These are phyloP conservation scores for Fusarium mexicanum DNA, from an alignment of 2,329 filamentous ascomycete species.

Conservation along the genomic window DNA sequence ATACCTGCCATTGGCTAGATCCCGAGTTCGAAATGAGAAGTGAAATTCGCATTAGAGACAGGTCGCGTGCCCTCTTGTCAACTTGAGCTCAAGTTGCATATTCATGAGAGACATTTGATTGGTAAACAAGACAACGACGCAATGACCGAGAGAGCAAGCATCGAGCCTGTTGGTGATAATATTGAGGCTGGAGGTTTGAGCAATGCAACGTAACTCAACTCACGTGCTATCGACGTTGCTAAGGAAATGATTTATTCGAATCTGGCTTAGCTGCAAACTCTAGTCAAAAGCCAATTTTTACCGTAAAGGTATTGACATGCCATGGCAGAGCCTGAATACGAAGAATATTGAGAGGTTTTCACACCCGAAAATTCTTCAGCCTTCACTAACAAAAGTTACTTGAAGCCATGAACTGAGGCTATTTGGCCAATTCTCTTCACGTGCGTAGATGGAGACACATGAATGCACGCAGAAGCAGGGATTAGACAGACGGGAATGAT, in stretches of 20 bases:
- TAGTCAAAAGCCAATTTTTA: slow-evolving; percentile 20
- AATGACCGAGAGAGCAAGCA: background rate
- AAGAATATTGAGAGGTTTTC: background rate
- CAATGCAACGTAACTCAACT: background rate
- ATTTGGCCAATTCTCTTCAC: slow-evolving; percentile 13
- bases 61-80: slow-evolving; percentile 21
- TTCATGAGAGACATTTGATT: background rate
- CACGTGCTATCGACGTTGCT: slow-evolving; percentile 4
- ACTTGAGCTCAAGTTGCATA: background rate
- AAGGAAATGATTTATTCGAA: slow-evolving; percentile 21
- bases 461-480: slow-evolving; percentile 27
- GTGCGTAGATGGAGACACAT: slow-evolving; percentile 21
- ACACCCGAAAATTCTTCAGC: background rate
- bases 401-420: background rate
- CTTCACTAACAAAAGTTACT: background rate
- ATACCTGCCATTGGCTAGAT: background rate
- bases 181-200: slow-evolving; percentile 3
- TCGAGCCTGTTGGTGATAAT: background rate
- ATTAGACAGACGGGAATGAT: slow-evolving; percentile 8
- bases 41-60: background rate
- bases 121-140: background rate
- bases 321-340: background rate
- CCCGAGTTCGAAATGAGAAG: background rate
- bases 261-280: slow-evolving; percentile 18
- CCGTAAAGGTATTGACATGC: background rate